phyloP scores from a whole-genome alignment of 2,329 filamentous ascomycete genomes.

The Didymella segeticola region DNA sequence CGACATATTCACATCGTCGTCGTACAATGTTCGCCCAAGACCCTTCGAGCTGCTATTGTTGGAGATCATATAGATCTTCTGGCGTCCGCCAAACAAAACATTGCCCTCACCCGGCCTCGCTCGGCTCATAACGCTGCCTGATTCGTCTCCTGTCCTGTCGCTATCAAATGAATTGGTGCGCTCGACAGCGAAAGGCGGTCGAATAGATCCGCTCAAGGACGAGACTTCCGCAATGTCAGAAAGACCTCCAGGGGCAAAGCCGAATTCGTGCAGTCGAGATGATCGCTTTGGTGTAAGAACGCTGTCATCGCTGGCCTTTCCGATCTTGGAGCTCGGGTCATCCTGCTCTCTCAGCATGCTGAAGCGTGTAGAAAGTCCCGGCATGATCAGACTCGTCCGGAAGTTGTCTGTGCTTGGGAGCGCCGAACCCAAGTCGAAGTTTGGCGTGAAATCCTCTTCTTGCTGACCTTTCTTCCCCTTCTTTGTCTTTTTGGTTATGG shows the following conservation, averaged over 20 bases:
- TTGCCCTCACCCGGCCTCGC: constrained; percentile 87
- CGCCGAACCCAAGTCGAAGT: constrained; percentile 75
- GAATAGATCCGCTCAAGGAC: constrained; percentile 65
- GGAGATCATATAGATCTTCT: constrained; percentile 91
- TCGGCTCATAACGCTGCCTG: constrained; percentile 82
- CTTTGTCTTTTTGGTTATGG: constrained; percentile 46
- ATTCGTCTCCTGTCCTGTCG: constrained; percentile 70
- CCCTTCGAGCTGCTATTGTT: constrained; percentile 55
- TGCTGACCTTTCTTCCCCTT: constrained; percentile 60
- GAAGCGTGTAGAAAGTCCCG: constrained; percentile 90
- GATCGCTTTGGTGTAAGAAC: constrained; percentile 83
- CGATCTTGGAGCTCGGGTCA: constrained; percentile 84
- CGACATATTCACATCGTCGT: constrained; percentile 83
- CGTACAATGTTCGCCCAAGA: constrained; percentile 73
- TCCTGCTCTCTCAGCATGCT: constrained; percentile 97
- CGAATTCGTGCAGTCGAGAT: constrained; percentile 78
- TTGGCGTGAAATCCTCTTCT: constrained; percentile 63
- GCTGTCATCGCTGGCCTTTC: constrained; percentile 94
- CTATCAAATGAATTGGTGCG: constrained; percentile 71
- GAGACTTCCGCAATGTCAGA: constrained; percentile 90
- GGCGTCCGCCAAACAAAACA: constrained; percentile 89
- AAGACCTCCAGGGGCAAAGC: constrained; percentile 65
- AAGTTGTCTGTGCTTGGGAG: constrained; percentile 89
- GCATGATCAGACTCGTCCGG: constrained; percentile 94
- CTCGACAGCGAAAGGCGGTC: constrained; percentile 65